A percentile compares a stretch with the other conserved stretches of the same genome.
Conservation (phyloP, 352 stramenopile species). For the Phytophthora brassicae region DNA sequence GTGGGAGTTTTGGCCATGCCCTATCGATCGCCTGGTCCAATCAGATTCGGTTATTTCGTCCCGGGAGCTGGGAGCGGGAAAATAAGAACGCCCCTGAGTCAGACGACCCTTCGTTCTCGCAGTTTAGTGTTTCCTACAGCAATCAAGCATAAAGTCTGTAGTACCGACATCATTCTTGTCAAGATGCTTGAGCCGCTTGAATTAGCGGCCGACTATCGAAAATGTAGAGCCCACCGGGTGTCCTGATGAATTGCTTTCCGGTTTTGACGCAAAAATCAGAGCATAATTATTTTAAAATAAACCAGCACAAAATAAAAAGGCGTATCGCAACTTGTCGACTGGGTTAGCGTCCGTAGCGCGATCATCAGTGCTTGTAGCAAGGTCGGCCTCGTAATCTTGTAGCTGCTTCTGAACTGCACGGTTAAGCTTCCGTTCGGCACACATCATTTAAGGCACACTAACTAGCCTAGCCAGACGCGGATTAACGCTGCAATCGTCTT, state of each 20-base stretch:
- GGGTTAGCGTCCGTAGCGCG: neutral
- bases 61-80: too few relatives aligned
- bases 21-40: too few relatives aligned
- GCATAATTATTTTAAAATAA: neutral
- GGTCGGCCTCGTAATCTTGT: neutral
- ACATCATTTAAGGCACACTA: neutral
- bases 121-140: too few relatives aligned
- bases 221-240: neutral
- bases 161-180: slow-evolving; percentile 1
- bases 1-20: too few relatives aligned
- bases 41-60: too few relatives aligned
- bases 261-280: neutral
- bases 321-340: neutral
- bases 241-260: neutral
- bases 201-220: slow-evolving; percentile 2
- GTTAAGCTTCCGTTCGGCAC: neutral
- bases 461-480: neutral
- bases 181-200: slow-evolving; percentile 10
- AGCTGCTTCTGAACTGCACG: neutral
- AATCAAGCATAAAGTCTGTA: slow-evolving; percentile 4
- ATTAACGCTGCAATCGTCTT: too few relatives aligned
- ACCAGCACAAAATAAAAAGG: neutral
- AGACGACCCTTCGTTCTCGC: too few relatives aligned
- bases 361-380: neutral
- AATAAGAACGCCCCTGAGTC: too few relatives aligned